Evolutionary conservation across 2,329 filamentous ascomycete species (phyloP), one percentile per base, ranked within the genome.

Genomic region (Rhexocercosporidium sp.): DNA sequence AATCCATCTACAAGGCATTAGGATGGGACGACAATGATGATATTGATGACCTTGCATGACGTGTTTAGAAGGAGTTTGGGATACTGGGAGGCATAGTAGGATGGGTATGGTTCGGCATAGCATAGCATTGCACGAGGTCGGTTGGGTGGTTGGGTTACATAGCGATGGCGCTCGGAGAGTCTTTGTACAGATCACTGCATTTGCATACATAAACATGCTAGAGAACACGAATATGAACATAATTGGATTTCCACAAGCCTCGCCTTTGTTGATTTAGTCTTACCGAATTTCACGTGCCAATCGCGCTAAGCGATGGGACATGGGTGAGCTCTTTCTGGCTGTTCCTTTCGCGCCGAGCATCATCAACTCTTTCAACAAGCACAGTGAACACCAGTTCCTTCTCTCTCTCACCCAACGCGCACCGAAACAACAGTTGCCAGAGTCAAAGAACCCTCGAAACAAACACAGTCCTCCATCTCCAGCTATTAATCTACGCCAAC

Each of bases 1-100:
- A 74, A 12, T 76, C 73, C 44, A 77, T 80, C 41, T 80, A 80
- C 68, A 73, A 77, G 63, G 64, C 69, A 8, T 70, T 80, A 31
- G 78, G 78, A 60, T 80, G 78, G 78, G 76, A 78, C 71, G 76
- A 77, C 64, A 62, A 31, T 62, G 70, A 77, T 72, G 77, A 78
- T 59, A 64, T 74, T 70, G 73, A 76, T 71, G 75, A 75, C 56
- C 65, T 76, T 53, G 66, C 69, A 72, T 74, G 68, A 70, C 25
- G 51, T 61, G 62, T 70, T 65, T 57, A 34, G 12, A n/a, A 56
- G 70, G 70, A 69, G 70, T 72, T 59, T 61, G 49, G 37, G 44
- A 34, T 25, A 34, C 5, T 53, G 46, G 47, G 34, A 57, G 31
- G 39, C 18, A 57, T 64, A 34, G 56, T 61, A 62, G 62, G 16